Base-by-base conservation (phyloP, 2,329 filamentous ascomycete genomes). In the Arthrobotrys musiformis region DNA sequence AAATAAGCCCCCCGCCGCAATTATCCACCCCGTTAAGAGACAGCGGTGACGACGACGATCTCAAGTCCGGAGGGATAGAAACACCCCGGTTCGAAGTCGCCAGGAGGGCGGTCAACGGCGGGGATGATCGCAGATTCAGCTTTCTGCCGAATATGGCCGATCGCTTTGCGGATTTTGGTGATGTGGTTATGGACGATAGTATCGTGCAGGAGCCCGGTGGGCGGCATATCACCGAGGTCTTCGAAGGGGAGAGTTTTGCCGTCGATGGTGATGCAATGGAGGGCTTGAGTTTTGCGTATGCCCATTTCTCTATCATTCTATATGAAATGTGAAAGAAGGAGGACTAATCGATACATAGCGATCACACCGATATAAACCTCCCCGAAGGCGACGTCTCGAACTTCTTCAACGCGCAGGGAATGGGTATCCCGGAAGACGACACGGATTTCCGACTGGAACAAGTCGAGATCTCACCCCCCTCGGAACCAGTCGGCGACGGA, bases 201-300 rank as follows among this genome's bases (percentile, higher is more conserved):
- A 58, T 75, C 4, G 58, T 76, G 4, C 56, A 64, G 50, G 64
- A 70, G 15, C 11, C 35, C 26, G 64, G 48, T 13, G 64, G 33
- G 15, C 35, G 54, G 22, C 22, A 60, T 40, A 22, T 24, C 1
- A 30, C 30, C n/a, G 44, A 58, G 33, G 54, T 61, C 15, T 67
- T 62, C 22, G 69, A 78, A 22, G 48, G 54, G 33, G 19, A 26
- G 44, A 73, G 50, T 69, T 72, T 78, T 46, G 48, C 19, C 17
- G 54, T 44, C 19, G 61, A 42, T 4, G 58, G 48, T n/a, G 68
- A 61, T 46, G 67, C 33, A 13, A 72, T 72, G 68, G 58, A 73
- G 11, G 69, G 69, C 11, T 52, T 76, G 48, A 76, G 72, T 44
- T 76, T 76, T 76, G 72, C 72, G 72, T 69, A 70, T 35, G 62